These are phyloP conservation scores for Chalciporus pseudorubinellus DNA, from an alignment of 768 basidiomycete genomes.

Conservation along the genomic window DNA sequence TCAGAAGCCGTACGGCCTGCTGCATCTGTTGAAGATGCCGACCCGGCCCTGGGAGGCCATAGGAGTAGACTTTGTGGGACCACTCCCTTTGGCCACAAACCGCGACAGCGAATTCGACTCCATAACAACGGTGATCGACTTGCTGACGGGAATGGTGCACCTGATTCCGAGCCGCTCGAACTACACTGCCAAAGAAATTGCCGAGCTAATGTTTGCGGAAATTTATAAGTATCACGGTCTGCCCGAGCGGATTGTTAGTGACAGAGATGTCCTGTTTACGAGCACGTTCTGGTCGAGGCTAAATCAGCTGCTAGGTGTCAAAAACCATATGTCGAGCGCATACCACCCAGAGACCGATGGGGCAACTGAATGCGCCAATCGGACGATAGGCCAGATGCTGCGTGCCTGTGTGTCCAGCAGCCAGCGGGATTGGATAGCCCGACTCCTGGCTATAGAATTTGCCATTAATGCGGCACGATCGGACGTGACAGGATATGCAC, in stretches of 20 bases:
- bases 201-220: conserved; percentile 34
- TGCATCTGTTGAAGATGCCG: conserved; percentile 28
- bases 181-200: conserved; percentile 34
- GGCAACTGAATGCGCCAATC: conserved; percentile 19
- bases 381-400: conserved; percentile 12
- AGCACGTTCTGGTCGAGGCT: conserved; percentile 26
- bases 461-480: conserved; percentile 20
- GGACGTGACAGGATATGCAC: conserved; percentile 19
- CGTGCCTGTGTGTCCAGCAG: background rate
- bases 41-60: conserved; percentile 36
- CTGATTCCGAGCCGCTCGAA: conserved; percentile 16
- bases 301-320: conserved; percentile 4
- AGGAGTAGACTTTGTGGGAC: conserved; percentile 40
- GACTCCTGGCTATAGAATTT: too few relatives aligned
- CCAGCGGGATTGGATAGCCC: conserved; percentile 28
- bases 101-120: conserved; percentile 1
- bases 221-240: conserved; percentile 32
- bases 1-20: conserved; percentile 26
- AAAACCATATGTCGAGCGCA: conserved; percentile 20
- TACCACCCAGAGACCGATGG: conserved; percentile 32
- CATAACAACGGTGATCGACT: conserved; percentile 24
- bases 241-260: conserved; percentile 15
- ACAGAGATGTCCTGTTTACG: conserved; percentile 26
- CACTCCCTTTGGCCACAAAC: conserved; percentile 25
- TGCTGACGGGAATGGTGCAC: conserved; percentile 22